These are phyloP conservation scores for Lactarius sanguifluus DNA, from an alignment of 768 basidiomycete species.

Conservation along the genomic window DNA sequence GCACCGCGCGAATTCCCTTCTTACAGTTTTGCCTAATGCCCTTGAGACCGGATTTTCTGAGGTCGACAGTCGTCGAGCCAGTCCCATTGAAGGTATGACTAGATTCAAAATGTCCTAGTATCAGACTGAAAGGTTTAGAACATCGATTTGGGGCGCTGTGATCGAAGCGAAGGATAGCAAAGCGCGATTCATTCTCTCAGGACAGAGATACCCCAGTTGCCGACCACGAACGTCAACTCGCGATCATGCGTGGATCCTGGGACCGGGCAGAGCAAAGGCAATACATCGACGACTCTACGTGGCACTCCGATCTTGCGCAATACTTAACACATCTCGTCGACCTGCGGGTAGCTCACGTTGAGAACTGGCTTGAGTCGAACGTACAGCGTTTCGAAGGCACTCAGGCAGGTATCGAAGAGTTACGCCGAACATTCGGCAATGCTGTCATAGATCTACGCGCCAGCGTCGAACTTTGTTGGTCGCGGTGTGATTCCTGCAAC, in stretches of 20 bases:
- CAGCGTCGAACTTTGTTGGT: conserved; percentile 37
- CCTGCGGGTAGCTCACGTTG: conserved; percentile 48
- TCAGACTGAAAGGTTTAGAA: conserved; percentile 39
- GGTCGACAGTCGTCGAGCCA: conserved; percentile 41
- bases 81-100: conserved; percentile 50
- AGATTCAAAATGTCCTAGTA: no score
- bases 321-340: conserved; percentile 45
- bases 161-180: conserved; percentile 36
- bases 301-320: conserved; percentile 40
- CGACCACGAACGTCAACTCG: conserved; percentile 33
- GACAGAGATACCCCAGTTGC: conserved; percentile 24
- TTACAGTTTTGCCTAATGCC: conserved; percentile 45
- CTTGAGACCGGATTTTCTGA: conserved; percentile 49
- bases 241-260: conserved; percentile 36
- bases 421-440: conserved; percentile 48
- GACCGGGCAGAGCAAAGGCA: conserved; percentile 36
- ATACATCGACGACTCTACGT: conserved; percentile 40
- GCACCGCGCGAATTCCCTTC: conserved; percentile 43
- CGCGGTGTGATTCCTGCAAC: no score
- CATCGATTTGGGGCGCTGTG: conserved; percentile 47
- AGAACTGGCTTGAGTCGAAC: conserved; percentile 52
- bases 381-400: conserved; percentile 44
- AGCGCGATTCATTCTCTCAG: conserved; percentile 37
- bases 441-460: conserved; percentile 45
- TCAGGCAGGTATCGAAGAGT: conserved; percentile 45